These are phyloP conservation scores for Vigna trinervia DNA, from an alignment of 306 rosid genomes.

Conservation along the genomic window DNA sequence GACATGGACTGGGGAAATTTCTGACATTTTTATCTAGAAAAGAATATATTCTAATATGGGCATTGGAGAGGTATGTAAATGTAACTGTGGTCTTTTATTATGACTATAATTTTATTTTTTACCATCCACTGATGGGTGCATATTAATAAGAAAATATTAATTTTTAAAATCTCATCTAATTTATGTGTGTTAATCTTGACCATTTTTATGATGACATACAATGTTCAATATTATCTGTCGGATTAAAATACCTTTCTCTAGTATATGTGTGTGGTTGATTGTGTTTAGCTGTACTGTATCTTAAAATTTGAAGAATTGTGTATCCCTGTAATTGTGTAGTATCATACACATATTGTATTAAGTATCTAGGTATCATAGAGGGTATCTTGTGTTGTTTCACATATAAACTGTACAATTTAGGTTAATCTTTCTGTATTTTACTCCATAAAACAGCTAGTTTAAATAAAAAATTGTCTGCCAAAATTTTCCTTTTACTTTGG, in stretches of 20 bases:
- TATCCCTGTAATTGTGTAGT: not conserved
- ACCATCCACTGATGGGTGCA: not conserved
- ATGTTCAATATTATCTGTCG: not conserved
- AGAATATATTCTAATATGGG: not conserved
- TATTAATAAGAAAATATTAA: not conserved
- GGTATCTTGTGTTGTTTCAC: conserved; percentile 4
- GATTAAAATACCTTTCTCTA: not conserved
- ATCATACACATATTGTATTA: not conserved
- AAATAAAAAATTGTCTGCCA: not conserved
- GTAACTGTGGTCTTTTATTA: not conserved
- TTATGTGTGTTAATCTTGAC: not conserved
- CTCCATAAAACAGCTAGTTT: not conserved
- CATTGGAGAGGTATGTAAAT: not conserved
- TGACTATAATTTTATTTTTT: not conserved
- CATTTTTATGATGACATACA: not conserved
- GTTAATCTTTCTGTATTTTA: not conserved
- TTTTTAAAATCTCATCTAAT: not conserved
- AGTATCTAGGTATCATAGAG: not conserved
- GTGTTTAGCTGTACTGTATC: not conserved
- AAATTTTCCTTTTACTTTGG: conserved; percentile 2
- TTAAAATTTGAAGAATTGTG: not conserved
- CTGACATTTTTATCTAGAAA: not conserved
- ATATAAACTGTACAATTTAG: conserved; percentile 2
- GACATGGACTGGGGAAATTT: not conserved
- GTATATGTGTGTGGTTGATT: no score